Base-by-base conservation (phyloP, 1,139 yeast species). In the Kurtzmaniella quercitrusa region DNA sequence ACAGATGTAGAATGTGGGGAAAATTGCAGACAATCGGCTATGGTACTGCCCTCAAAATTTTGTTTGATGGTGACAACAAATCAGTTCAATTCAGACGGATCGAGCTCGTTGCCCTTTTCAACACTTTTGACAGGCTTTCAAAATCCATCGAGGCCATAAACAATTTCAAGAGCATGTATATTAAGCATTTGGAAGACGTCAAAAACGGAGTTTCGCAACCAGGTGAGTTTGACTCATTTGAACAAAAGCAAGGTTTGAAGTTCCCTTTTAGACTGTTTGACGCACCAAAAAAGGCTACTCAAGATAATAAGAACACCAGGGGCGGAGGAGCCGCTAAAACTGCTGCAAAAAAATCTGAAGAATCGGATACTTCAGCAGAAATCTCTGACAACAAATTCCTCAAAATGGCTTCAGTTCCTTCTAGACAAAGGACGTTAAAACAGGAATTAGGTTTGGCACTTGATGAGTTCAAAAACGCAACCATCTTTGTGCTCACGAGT, bases 1-100 rank as follows among this genome's bases (percentile, higher is more conserved):
- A 93, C 61, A 77, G 98, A 60, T 93, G 98, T 63, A 79, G 98
- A 57, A 72, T 94, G 66, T 93, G 98, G 98, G 98, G 98, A 15
- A 93, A 94, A 63, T 78, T 93, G 21, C 98, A 93, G 68, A 88
- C 96, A 1, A 88, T 94, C 17, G 98, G 98, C 20, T 93, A 93
- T 61, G 98, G 98, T 19, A 93, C 98, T 16, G 95, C 97, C 2
- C 75, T 94, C 57, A 93, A 93, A 64, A 76, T 91, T 20, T 68
- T 93, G 47, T 88, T 93, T 59, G 98, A 93, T 60, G 72, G 68
- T 9, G 57, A 56, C 38, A 67, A 64, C 38, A 65, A 71, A 34
- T 68, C 69, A 45, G 67, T 69, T 42, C 68, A 71, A 44, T 76
- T 89, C 56, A 80, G 91, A 42, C 82, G 95, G 54, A 82, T 88